A percentile compares a stretch with the other conserved stretches of the same genome.
phyloP scores from a whole-genome alignment of 139 green algal species.

The Eudorina sp. region DNA sequence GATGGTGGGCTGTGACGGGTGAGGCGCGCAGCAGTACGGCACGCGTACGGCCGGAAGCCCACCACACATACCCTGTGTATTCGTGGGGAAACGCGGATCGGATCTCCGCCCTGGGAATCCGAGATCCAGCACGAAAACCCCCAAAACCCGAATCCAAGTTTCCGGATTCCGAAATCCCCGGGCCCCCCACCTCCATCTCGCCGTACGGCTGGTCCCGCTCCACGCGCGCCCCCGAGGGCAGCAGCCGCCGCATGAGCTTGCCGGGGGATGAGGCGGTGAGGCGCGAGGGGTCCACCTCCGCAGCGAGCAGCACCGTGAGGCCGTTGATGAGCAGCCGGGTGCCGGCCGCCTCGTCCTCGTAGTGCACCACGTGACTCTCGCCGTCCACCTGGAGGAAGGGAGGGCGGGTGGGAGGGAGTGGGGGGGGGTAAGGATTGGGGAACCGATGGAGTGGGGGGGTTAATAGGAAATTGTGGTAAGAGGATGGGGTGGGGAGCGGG shows the following conservation, averaged over 20 bases:
- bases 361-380: conserved; percentile 91
- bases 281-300: conserved; percentile 80
- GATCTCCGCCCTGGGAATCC: too few species aligned
- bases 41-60: too few species aligned
- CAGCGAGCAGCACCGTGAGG: conserved; percentile 89
- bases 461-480: too few species aligned
- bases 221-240: conserved; percentile 80
- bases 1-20: too few species aligned
- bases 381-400: conserved; percentile 89
- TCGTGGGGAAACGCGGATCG: too few species aligned
- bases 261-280: conserved; percentile 63
- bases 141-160: too few species aligned
- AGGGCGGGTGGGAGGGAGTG: neutral
- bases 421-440: neutral
- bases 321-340: conserved; percentile 93
- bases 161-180: too few species aligned
- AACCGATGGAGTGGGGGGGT: too few species aligned
- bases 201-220: conserved; percentile 75
- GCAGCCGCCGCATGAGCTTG: conserved; percentile 67
- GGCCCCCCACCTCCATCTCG: conserved; percentile 62
- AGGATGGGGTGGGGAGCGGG: too few species aligned
- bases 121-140: too few species aligned
- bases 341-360: conserved; percentile 89
- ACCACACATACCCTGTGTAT: too few species aligned
- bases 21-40: too few species aligned